Conservation (phyloP, 495 filamentous ascomycete species). For the Cercophora sp. region DNA sequence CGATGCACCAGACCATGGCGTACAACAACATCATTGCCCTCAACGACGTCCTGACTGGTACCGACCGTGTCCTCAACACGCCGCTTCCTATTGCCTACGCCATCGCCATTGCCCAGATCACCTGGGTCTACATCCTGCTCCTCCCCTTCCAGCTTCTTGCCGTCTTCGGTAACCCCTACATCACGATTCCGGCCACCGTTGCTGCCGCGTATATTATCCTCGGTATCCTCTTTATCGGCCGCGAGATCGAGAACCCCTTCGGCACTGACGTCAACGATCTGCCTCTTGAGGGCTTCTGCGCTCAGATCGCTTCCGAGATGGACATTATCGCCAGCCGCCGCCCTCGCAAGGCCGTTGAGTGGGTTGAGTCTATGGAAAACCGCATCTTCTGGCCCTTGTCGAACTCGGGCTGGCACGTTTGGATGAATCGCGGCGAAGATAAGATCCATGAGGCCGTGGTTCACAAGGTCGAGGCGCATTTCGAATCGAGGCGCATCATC, state of each 20-base stretch:
- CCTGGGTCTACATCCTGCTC: conserved; percentile 78
- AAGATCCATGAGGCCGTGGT: conserved; percentile 37
- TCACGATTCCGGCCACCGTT: conserved; percentile 81
- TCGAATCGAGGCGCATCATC: conserved; percentile 27
- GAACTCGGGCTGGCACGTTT: conserved; percentile 51
- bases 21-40: conserved; percentile 54
- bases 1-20: conserved; percentile 47
- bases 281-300: conserved; percentile 72
- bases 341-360: conserved; percentile 54
- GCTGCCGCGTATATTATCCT: conserved; percentile 82
- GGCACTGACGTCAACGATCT: conserved; percentile 85
- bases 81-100: conserved; percentile 80
- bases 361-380: conserved; percentile 55
- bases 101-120: conserved; percentile 82
- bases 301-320: conserved; percentile 65
- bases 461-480: conserved; percentile 36
- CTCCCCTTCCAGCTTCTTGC: conserved; percentile 79
- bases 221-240: conserved; percentile 79
- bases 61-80: conserved; percentile 79
- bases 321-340: conserved; percentile 63
- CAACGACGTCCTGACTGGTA: conserved; percentile 69
- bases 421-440: conserved; percentile 55
- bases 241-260: conserved; percentile 88
- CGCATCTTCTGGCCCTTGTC: conserved; percentile 66
- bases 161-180: conserved; percentile 64